A percentile compares a stretch with the other conserved stretches of the same genome.
Conservation (phyloP, 805 yeast genomes). For the Ascoidea asiatica region DNA sequence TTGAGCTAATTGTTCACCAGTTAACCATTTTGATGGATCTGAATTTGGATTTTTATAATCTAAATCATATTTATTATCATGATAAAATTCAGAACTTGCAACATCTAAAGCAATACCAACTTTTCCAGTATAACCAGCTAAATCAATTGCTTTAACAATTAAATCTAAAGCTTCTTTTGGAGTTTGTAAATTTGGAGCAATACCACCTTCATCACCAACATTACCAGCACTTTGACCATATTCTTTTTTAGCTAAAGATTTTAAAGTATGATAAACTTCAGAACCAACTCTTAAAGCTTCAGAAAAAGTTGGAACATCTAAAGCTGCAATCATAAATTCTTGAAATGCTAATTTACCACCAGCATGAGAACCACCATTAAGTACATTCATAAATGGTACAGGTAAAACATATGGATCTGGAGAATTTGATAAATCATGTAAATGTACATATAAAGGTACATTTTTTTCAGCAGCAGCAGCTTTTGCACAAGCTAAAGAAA, state of each 20-base stretch:
- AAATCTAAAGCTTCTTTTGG: constrained; percentile 97
- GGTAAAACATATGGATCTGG: constrained; percentile 80
- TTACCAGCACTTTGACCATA: constrained; percentile 53
- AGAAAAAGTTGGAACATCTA: constrained; percentile 77
- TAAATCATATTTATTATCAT: constrained; percentile 92
- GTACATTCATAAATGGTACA: constrained; percentile 97
- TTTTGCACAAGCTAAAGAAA: constrained; percentile 91
- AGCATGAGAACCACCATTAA: constrained; percentile 99
- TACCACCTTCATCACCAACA: constrained; percentile 91
- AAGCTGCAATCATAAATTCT: constrained; percentile 98
- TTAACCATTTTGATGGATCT: constrained; percentile 81
- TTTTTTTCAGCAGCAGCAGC: constrained; percentile 96
- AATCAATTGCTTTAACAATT: constrained; percentile 76
- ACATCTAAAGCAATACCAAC: constrained; percentile 89
- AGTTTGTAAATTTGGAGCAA: constrained; percentile 93
- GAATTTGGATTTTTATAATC: constrained; percentile 97
- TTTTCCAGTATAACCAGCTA: constrained; percentile 92
- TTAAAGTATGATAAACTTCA: constrained; percentile 95
- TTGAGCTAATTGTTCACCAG: constrained; percentile 77
- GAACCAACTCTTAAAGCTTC: constrained; percentile 96
- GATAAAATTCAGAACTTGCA: constrained; percentile 96
- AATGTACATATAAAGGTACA: constrained; percentile 87
- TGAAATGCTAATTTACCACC: constrained; percentile 99
- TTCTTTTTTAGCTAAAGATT: constrained; percentile 76
- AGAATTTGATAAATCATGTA: constrained; percentile 63